Base-by-base conservation (phyloP, 176 grass and related monocot genomes). In the Olyra latifolia region DNA sequence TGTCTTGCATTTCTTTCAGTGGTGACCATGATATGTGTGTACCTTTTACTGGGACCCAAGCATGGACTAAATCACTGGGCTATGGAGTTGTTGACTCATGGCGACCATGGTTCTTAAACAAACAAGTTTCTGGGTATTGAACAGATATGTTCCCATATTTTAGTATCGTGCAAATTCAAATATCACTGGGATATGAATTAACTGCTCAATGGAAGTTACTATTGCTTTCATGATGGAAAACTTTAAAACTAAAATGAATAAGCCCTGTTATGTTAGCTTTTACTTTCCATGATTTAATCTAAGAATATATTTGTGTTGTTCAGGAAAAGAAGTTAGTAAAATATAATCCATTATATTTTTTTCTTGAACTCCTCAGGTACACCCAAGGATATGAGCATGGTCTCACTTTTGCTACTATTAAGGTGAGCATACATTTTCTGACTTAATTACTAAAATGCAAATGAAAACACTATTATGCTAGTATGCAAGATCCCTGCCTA, bases 21-120 rank as follows among this genome's bases (percentile, higher is more conserved):
- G 95, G 95, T 24, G 95, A 98, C 29, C 95, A 98, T 83, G 95
- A 98, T 66, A 95, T 98, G 90, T 95, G 95, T 79, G 88, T 98
- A 63, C 95, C 95, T 63, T 91, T 76, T 63, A 98, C 92, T 16
- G 95, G 95, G 25, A 89, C 7, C 25, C 60, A 93, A 93, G 92
- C 83, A 87, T 98, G 95, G 95, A 98, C 95, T 15, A 63, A 84
- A 69, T 95, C 92, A 3, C 69, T 98, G 24, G 86, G 90, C 30
- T 98, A 95, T 55, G 54, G 62, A 68, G 61, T 98, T 45, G 29
- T 87, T 62, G 92, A 98, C 72, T 85, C 84, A 2, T 98, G 95
- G 95, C 55, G 92, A 53, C 81, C 95, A 5, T 98, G 95, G 92
- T 45, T 72, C 29, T 35, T 86, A 12, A 83, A 89, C 54, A 62